Percentiles rank a stretch among this genome's conserved stretches.
phyloP scores from a whole-genome alignment of 2,329 filamentous ascomycete species.

The Acephala macrosclerotiorum region DNA sequence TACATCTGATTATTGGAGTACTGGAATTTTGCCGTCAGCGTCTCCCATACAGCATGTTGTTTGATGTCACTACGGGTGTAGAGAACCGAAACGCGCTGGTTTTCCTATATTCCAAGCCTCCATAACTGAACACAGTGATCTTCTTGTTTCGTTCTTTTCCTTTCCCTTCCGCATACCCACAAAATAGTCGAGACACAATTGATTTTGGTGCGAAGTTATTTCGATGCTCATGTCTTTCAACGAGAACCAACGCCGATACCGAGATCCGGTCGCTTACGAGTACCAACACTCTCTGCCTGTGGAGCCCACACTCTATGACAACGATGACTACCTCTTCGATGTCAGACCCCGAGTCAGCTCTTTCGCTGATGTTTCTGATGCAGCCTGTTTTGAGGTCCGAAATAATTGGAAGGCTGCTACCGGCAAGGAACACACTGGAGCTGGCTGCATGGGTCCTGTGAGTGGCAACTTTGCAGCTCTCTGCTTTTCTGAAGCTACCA shows the following conservation, averaged over 20 bases:
- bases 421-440: background rate
- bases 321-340: background rate
- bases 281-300: background rate
- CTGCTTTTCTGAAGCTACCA: background rate
- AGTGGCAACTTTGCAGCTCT: background rate
- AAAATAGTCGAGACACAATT: too few species aligned
- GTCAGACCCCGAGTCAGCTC: background rate
- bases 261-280: background rate
- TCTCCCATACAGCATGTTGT: too few species aligned
- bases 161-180: too few species aligned
- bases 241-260: background rate
- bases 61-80: too few species aligned
- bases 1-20: too few species aligned
- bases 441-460: background rate
- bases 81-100: too few species aligned
- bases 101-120: too few species aligned
- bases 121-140: too few species aligned
- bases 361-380: background rate
- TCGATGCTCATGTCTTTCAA: background rate
- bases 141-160: too few species aligned
- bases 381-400: slow-evolving; percentile 1
- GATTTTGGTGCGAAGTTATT: too few species aligned
- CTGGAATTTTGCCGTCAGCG: too few species aligned
- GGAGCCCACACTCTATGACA: background rate
- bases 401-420: background rate